Conservation (phyloP, 2,329 filamentous ascomycete species). For the Trichoderma sp. region DNA sequence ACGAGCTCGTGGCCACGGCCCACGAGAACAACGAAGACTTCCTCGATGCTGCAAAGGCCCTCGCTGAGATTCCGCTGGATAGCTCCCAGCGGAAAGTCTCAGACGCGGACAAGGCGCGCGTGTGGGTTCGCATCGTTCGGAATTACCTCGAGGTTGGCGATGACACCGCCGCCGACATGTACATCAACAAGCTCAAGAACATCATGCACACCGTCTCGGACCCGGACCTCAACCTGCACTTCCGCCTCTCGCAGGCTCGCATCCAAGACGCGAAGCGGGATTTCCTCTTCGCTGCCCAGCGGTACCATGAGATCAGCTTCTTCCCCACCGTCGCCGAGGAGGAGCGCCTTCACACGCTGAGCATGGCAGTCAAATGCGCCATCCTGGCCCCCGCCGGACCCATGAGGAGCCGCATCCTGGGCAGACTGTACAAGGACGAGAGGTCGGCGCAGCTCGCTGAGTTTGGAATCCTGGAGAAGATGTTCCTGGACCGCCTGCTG, state of each 20-base stretch:
- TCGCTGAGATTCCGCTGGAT: slow-evolving; percentile 86
- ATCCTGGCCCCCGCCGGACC: slow-evolving; percentile 92
- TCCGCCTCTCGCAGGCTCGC: slow-evolving; percentile 87
- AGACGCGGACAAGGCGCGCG: slow-evolving; percentile 76
- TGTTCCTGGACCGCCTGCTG: slow-evolving; percentile 88
- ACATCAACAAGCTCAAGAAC: slow-evolving; percentile 94
- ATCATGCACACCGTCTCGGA: slow-evolving; percentile 79
- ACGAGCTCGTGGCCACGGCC: slow-evolving; percentile 78
- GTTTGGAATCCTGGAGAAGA: slow-evolving; percentile 91
- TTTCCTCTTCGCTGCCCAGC: slow-evolving; percentile 83
- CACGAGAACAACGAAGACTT: slow-evolving; percentile 84
- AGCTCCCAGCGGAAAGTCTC: slow-evolving; percentile 82
- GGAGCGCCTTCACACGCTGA: slow-evolving; percentile 81
- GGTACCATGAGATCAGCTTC: slow-evolving; percentile 86
- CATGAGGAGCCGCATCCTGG: slow-evolving; percentile 75
- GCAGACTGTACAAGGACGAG: slow-evolving; percentile 91
- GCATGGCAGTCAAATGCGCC: slow-evolving; percentile 86
- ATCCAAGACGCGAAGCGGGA: slow-evolving; percentile 88
- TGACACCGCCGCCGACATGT: slow-evolving; percentile 78
- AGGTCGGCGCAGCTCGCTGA: slow-evolving; percentile 73
- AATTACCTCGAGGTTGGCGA: slow-evolving; percentile 95
- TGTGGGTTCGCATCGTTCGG: slow-evolving; percentile 93
- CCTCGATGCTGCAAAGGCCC: slow-evolving; percentile 70
- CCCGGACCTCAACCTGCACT: slow-evolving; percentile 75
- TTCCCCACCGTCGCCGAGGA: slow-evolving; percentile 77